Base-by-base conservation (phyloP, 148 eudicot genomes). In the Dianthus caryophyllus region DNA sequence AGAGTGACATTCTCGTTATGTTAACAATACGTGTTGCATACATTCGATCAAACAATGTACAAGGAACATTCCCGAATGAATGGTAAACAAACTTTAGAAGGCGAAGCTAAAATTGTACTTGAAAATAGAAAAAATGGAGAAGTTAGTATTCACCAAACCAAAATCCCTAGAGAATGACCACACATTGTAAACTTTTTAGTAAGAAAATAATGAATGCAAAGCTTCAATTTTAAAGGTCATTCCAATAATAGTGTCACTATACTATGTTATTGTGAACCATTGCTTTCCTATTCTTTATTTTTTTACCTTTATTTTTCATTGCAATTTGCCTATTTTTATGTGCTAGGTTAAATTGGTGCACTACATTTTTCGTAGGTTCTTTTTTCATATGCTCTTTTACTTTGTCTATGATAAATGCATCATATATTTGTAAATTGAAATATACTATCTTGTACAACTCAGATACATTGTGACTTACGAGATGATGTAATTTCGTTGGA, bases 201-300 rank as follows among this genome's bases (percentile, higher is more conserved):
- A 50, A 47, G 26, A 61, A n/a, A 61, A 70, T 25, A 70, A 18
- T 24, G 39, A 70, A 18, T 24, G 39, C 47, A 49, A 66, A 25
- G 9, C n/a, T 48, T 21, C 29, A 33, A 24, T 46, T 33, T 56
- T 44, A 2, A 46, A 38, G 56, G 33, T 65, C 17, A 66, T 38
- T 36, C 15, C 50, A 4, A 43, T 18, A 13, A 43, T 18, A 62
- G 12, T 31, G 44, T 38, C 27, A 47, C 50, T 66, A 59, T 73
- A 47, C 76, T 51, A 66, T 49, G 27, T 59, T 47, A 66, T 22
- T 73, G 66, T 59, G 53, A 66, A 59, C 76, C 76, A 59, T 66
- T 73, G 70, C 26, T 73, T 73, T 73, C 30, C 14, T 27, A 17
- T 8, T 55, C 36, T 29, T 64, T 64, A 30, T 17, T 20, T 18